Conservation (phyloP, 108 stramenopile genomes). For the Cyclotella baltica region DNA sequence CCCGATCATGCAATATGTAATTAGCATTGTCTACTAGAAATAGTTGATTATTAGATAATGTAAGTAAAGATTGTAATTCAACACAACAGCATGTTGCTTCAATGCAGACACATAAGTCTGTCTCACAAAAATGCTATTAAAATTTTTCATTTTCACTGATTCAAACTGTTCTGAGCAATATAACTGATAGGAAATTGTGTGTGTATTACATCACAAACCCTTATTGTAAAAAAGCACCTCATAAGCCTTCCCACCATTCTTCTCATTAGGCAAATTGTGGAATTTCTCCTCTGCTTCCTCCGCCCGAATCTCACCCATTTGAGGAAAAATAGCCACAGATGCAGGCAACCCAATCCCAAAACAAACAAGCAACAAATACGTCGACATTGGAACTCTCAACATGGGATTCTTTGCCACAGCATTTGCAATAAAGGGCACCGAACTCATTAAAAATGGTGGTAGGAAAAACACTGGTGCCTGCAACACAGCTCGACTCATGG, state of each 20-base stretch:
- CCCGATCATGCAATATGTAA: no score
- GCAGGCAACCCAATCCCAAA: conserved; percentile 89
- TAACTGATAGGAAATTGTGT: no score
- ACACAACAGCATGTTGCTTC: no score
- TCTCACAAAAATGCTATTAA: no score
- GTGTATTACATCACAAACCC: no score
- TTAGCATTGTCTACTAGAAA: no score
- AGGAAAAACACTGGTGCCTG: conserved; percentile 89
- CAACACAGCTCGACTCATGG: conserved; percentile 74
- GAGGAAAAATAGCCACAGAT: conserved; percentile 88
- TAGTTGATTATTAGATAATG: no score
- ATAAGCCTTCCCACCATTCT: conserved; percentile 55
- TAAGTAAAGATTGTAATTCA: no score
- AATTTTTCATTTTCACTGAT: no score
- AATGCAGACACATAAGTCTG: no score
- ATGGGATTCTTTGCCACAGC: conserved; percentile 52
- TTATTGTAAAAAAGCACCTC: conserved; percentile 79
- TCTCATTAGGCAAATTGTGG: conserved; percentile 29
- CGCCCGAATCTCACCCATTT: conserved; percentile 70
- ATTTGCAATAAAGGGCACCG: conserved; percentile 48
- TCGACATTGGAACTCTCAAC: conserved; percentile 80
- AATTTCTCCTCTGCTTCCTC: conserved; percentile 77
- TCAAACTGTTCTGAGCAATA: no score
- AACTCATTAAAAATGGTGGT: conserved; percentile 70
- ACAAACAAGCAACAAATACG: conserved; percentile 71